Conservation (phyloP, 306 rosid species). For the Urtica urens region DNA sequence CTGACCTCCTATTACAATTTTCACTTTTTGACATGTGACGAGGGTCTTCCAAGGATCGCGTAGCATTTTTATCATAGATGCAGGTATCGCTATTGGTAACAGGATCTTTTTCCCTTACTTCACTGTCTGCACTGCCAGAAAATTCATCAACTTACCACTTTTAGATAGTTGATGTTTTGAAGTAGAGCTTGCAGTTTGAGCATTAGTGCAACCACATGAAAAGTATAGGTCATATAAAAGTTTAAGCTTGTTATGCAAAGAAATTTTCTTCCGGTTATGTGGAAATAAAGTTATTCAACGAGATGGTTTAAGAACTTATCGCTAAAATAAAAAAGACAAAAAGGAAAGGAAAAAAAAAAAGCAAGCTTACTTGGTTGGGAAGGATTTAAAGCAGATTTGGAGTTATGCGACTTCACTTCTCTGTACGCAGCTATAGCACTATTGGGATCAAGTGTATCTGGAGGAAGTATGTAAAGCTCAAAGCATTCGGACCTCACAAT, state of each 20-base stretch:
- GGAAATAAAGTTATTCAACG: not conserved
- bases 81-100: slow-evolving; percentile 11
- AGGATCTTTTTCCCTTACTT: slow-evolving; percentile 11
- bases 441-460: slow-evolving; percentile 13
- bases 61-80: slow-evolving; percentile 13
- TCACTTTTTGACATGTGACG: slow-evolving; percentile 16
- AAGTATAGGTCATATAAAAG: too few species aligned
- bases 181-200: too few species aligned
- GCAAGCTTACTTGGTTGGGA: slow-evolving; percentile 26
- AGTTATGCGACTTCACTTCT: slow-evolving; percentile 7
- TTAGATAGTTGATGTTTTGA: slow-evolving; percentile 20
- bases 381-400: slow-evolving; percentile 13
- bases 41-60: not conserved
- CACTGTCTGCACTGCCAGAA: slow-evolving; percentile 12
- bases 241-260: too few species aligned
- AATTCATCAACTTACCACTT: slow-evolving; percentile 23
- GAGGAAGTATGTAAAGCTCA: slow-evolving; percentile 36
- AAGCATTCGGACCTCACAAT: slow-evolving; percentile 5
- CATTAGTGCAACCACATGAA: too few species aligned
- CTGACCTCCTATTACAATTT: slow-evolving; percentile 6
- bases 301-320: too few species aligned
- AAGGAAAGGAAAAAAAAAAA: too few species aligned
- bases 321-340: too few species aligned
- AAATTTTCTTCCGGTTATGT: too few species aligned
- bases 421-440: slow-evolving; percentile 27